Evolutionary conservation across 305 asterid species (phyloP), one percentile per base, ranked within the genome.

Genomic region (Rubia tinctorum): DNA sequence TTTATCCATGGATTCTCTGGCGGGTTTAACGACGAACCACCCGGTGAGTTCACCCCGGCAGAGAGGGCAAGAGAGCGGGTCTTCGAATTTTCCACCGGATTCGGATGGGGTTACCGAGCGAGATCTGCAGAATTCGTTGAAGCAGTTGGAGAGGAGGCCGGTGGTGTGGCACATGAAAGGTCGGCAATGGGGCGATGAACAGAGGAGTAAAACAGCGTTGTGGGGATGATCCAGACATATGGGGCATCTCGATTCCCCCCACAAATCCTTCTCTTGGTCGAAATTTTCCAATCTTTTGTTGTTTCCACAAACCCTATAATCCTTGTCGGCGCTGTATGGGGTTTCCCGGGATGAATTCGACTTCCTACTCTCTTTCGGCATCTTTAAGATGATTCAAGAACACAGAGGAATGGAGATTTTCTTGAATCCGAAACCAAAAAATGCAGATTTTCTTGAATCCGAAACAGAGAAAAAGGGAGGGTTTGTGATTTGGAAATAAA

Each of bases 11-110:
- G 86, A 86, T n/a, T 79, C 83, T 23, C 95, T 81, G 2, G 96
- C 98, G 9, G 88, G 80, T 78, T 88, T 90, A 75, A 86, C 90
- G 39, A 93, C 89, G 37, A 95, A 83, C 96, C 97, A 93, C 12
- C 97, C 97, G 82, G 84, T 88, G 69, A 91, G 91, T 75, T 87
- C 92, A 44, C 96, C 97, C 76, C 93, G 82, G 83, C 97, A 93
- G 59, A 89, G 96, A 39, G 98, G 97, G 71, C 98, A 91, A 1
- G 86, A 83, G 20, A 88, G 87, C 80, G 59, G 22, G 18, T 2
- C 53, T 4, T 45, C 77, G 75, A 80, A 86, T 71, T 58, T 27
- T 72, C 78, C 71, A 11, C 72, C 34, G 60, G 27, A 47, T 44
- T 11, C 40, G 9, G 18, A 27, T 1, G 73, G 39, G 7, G 9